These are phyloP conservation scores for Podospora appendiculata DNA, from an alignment of 495 filamentous ascomycete species.

Conservation along the genomic window DNA sequence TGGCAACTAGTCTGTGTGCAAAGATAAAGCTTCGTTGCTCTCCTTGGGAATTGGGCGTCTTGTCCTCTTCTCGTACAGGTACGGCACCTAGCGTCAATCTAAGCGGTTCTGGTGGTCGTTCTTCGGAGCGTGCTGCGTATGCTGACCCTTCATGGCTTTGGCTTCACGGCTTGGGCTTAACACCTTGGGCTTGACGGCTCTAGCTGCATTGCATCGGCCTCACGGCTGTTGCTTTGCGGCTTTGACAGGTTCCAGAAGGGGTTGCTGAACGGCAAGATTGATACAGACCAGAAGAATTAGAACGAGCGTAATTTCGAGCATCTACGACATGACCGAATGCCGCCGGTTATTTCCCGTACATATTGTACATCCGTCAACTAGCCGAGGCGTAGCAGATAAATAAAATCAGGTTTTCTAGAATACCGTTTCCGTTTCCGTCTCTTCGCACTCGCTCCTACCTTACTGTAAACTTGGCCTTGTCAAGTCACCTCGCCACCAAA, in stretches of 20 bases:
- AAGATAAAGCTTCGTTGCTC: constrained; percentile 51
- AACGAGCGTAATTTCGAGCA: too few relatives aligned
- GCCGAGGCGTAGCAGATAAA: too few relatives aligned
- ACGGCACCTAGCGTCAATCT: constrained; percentile 14
- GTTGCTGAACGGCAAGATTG: constrained; percentile 12
- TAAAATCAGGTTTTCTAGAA: too few relatives aligned
- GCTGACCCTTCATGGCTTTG: constrained; percentile 3
- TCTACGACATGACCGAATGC: too few relatives aligned
- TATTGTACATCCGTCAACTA: too few relatives aligned
- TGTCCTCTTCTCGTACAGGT: constrained; percentile 23
- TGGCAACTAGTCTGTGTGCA: constrained; percentile 95
- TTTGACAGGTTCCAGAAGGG: not conserved
- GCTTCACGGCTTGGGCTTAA: too few relatives aligned
- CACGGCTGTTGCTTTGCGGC: not conserved
- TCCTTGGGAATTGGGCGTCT: constrained; percentile 34
- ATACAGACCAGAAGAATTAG: constrained; percentile 5
- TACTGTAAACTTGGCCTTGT: too few relatives aligned
- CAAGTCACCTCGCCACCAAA: too few relatives aligned
- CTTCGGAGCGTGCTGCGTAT: not conserved
- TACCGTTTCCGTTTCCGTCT: too few relatives aligned
- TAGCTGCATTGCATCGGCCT: not conserved
- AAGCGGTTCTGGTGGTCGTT: constrained; percentile 1
- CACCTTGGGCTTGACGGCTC: not conserved
- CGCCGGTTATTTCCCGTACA: too few relatives aligned
- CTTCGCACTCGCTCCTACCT: too few relatives aligned